These are phyloP conservation scores for Monascus purpureus DNA, from an alignment of 495 filamentous ascomycete species.

Conservation along the genomic window DNA sequence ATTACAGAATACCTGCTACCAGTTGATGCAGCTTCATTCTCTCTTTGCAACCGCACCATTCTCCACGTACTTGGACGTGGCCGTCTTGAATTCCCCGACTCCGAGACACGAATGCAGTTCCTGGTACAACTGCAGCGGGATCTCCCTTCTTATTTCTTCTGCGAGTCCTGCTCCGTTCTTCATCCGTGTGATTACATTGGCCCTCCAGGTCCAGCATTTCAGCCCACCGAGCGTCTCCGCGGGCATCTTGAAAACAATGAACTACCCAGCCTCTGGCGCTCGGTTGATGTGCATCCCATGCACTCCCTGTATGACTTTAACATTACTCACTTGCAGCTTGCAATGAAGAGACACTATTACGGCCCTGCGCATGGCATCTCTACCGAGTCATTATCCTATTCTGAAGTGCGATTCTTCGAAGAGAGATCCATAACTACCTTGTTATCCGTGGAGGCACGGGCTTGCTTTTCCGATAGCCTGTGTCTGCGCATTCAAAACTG, in stretches of 20 bases:
- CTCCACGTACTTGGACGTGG: background rate
- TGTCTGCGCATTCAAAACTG: slow-evolving; percentile 9
- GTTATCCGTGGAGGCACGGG: slow-evolving; percentile 8
- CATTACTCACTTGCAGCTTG: slow-evolving; percentile 9
- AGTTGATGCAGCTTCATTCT: background rate
- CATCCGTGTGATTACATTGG: slow-evolving; percentile 4
- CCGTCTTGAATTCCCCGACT: background rate
- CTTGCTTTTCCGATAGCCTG: slow-evolving; percentile 5
- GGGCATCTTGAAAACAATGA: slow-evolving; percentile 1
- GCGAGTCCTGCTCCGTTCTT: slow-evolving; percentile 7
- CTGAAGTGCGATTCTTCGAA: slow-evolving; percentile 4
- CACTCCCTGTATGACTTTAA: slow-evolving; percentile 5
- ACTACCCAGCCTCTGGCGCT: background rate
- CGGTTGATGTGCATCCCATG: slow-evolving; percentile 1
- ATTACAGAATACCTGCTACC: background rate
- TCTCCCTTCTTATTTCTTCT: slow-evolving; percentile 8
- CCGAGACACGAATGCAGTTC: background rate
- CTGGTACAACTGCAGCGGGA: slow-evolving; percentile 1
- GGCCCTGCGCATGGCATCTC: slow-evolving; percentile 8
- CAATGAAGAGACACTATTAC: slow-evolving; percentile 8
- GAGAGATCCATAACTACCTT: slow-evolving; percentile 4
- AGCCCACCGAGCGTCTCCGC: slow-evolving; percentile 1
- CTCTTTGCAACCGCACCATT: background rate
- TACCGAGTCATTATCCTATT: slow-evolving; percentile 4
- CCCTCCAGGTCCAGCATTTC: slow-evolving; percentile 2